Percentiles rank a stretch among this genome's conserved stretches.
These are phyloP conservation scores for Aspergillus neotritici DNA, from an alignment of 2,329 filamentous ascomycete genomes.

Conservation along the genomic window DNA sequence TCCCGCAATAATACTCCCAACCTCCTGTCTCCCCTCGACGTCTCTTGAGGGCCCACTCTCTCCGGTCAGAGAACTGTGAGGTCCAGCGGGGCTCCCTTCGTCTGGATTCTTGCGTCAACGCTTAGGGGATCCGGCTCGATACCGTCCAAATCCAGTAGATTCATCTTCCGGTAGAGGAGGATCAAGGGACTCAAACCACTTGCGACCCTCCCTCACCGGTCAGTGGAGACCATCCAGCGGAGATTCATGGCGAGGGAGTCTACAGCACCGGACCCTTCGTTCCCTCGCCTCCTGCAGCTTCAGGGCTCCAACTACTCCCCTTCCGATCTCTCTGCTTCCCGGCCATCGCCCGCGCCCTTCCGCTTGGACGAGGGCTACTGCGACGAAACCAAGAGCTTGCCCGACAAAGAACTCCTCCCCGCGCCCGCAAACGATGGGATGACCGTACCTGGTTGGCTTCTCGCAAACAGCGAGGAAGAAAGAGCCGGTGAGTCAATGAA, in stretches of 20 bases:
- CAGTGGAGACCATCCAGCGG: background rate
- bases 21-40: too few species aligned
- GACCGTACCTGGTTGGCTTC: conserved; percentile 51
- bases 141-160: too few species aligned
- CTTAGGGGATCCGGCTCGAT: too few species aligned
- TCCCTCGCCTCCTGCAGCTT: conserved; percentile 20
- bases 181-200: too few species aligned
- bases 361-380: conserved; percentile 82
- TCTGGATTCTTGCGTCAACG: too few species aligned
- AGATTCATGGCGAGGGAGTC: conserved; percentile 28
- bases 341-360: conserved; percentile 37
- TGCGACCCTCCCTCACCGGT: too few species aligned
- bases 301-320: conserved; percentile 21
- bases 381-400: conserved; percentile 58
- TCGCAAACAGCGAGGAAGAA: conserved; percentile 49
- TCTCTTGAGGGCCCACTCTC: too few species aligned
- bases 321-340: conserved; percentile 24
- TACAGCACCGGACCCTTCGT: conserved; percentile 16
- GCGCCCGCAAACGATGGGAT: conserved; percentile 36
- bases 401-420: conserved; percentile 34
- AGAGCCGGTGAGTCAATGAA: conserved; percentile 46
- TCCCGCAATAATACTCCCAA: too few species aligned
- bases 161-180: too few species aligned
- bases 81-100: too few species aligned
- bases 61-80: too few species aligned